These are phyloP conservation scores for Cantharellus cinnabarinus DNA, from an alignment of 768 basidiomycete species.

Conservation along the genomic window DNA sequence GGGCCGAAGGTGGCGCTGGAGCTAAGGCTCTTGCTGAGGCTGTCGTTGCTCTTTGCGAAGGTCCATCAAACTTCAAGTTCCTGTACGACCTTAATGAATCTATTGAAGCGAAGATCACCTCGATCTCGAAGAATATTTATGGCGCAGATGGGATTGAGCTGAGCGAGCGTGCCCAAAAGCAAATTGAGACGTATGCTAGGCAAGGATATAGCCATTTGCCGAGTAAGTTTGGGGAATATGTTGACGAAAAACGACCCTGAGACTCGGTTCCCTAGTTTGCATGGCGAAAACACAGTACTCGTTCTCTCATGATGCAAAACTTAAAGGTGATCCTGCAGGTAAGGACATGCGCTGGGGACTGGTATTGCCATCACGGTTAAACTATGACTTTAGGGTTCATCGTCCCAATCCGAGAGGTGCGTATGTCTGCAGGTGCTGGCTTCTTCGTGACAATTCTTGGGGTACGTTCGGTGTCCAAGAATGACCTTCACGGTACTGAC, in stretches of 20 bases:
- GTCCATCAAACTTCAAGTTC: conserved; percentile 66
- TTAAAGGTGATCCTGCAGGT: conserved; percentile 78
- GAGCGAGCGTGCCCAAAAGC: conserved; percentile 63
- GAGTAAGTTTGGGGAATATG: conserved; percentile 27
- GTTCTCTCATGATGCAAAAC: conserved; percentile 82
- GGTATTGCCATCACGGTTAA: not conserved
- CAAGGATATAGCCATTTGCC: conserved; percentile 70
- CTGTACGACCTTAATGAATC: conserved; percentile 71
- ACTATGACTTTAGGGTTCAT: conserved; percentile 45
- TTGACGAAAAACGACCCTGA: not conserved
- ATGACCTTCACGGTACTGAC: not conserved
- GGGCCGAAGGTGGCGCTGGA: conserved; percentile 88
- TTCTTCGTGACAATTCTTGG: conserved; percentile 92
- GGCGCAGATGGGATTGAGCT: conserved; percentile 81
- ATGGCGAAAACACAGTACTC: conserved; percentile 98
- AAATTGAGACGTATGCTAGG: conserved; percentile 76
- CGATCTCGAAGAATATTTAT: conserved; percentile 81
- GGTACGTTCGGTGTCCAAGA: not conserved
- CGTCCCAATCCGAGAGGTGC: conserved; percentile 72
- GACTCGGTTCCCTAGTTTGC: conserved; percentile 35
- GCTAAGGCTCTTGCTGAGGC: conserved; percentile 81
- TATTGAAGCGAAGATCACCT: conserved; percentile 73
- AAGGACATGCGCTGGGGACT: conserved; percentile 6
- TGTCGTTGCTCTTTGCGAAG: conserved; percentile 71
- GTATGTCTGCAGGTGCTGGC: conserved; percentile 79